phyloP scores from a whole-genome alignment of 176 grass and related monocot genomes.

The Hyparrhenia diplandra region DNA sequence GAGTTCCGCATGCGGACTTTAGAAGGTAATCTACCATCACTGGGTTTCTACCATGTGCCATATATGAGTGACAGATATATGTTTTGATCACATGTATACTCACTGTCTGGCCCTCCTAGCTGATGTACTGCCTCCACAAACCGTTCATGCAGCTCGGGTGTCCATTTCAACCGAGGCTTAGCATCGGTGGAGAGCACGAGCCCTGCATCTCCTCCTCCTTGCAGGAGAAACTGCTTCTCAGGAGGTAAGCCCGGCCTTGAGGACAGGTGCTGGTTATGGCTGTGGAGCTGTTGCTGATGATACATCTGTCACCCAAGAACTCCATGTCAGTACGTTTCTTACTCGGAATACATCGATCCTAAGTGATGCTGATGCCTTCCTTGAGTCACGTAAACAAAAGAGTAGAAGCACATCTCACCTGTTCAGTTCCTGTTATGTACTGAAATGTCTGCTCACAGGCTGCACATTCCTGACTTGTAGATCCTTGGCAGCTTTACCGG shows the following conservation, averaged over 20 bases:
- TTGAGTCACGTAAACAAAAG: constrained; percentile 10
- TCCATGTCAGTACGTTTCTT: constrained; percentile 8
- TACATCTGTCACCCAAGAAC: constrained; percentile 72
- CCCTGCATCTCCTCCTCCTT: constrained; percentile 69
- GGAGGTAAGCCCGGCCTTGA: constrained; percentile 44
- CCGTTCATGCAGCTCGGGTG: constrained; percentile 78
- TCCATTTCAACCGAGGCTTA: constrained; percentile 93
- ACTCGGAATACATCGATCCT: neutral
- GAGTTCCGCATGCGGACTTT: neutral
- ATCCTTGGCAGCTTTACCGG: constrained; percentile 33
- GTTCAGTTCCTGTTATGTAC: constrained; percentile 32
- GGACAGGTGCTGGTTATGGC: constrained; percentile 52
- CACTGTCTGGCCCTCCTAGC: constrained; percentile 88
- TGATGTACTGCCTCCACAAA: constrained; percentile 75
- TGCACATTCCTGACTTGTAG: constrained; percentile 40
- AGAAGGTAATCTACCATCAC: constrained; percentile 4
- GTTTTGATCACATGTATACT: constrained; percentile 22
- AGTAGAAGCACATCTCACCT: constrained; percentile 25
- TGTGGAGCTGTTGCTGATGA: constrained; percentile 51
- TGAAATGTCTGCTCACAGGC: constrained; percentile 36
- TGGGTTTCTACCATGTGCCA: neutral
- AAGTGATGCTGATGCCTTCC: neutral
- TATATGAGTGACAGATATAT: neutral
- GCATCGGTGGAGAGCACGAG: constrained; percentile 88
- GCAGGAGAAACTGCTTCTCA: constrained; percentile 53